These are phyloP conservation scores for Panicum hallii DNA, from an alignment of 202 grass and related monocot genomes.

Conservation along the genomic window DNA sequence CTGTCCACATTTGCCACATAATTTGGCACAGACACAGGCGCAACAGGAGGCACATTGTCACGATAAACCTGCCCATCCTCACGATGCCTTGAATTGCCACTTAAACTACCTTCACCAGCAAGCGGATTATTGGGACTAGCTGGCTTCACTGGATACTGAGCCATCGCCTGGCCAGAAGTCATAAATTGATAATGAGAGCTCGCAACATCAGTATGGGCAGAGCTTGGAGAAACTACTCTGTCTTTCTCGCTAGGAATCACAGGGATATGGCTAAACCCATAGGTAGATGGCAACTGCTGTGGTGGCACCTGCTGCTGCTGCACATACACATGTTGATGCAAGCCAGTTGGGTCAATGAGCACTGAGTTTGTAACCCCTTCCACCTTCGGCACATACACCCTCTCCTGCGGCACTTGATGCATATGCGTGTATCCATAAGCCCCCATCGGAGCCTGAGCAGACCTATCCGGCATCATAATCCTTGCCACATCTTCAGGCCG, in stretches of 20 bases:
- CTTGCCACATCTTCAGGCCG: conserved; percentile 81
- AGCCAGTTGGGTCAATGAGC: conserved; percentile 51
- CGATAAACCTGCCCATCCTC: conserved; percentile 50
- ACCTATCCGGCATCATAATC: conserved; percentile 62
- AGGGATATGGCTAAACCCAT: conserved; percentile 58
- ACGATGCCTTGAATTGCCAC: conserved; percentile 59
- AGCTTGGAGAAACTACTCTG: conserved; percentile 53
- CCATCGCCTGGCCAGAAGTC: conserved; percentile 45
- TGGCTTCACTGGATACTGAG: conserved; percentile 53
- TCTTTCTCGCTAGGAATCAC: conserved; percentile 59
- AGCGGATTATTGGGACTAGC: conserved; percentile 40
- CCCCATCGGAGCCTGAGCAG: conserved; percentile 45
- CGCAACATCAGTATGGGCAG: conserved; percentile 40
- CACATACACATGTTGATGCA: conserved; percentile 63
- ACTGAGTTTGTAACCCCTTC: conserved; percentile 50
- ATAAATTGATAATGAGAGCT: conserved; percentile 46
- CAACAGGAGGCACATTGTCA: conserved; percentile 44
- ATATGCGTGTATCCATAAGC: conserved; percentile 76
- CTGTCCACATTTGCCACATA: conserved; percentile 67
- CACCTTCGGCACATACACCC: conserved; percentile 42
- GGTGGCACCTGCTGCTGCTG: conserved; percentile 46
- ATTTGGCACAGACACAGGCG: conserved; percentile 49
- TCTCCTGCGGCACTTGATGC: conserved; percentile 55
- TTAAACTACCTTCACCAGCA: conserved; percentile 56
- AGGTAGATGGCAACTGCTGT: conserved; percentile 49